These are phyloP conservation scores for Calocybe indica DNA, from an alignment of 768 basidiomycete species.

Conservation along the genomic window DNA sequence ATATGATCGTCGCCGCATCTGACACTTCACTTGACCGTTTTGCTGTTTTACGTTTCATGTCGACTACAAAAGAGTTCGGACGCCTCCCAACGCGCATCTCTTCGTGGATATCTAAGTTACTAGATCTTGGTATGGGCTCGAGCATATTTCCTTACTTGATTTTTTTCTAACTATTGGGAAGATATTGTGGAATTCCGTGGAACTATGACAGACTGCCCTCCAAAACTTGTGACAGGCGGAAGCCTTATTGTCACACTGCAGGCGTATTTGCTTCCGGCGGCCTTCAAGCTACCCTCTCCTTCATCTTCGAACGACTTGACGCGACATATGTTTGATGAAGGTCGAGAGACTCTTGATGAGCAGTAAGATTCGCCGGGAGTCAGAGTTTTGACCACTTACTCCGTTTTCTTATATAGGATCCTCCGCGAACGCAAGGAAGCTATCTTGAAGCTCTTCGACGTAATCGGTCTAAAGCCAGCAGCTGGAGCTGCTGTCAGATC, in stretches of 20 bases:
- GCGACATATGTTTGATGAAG: constrained; percentile 58
- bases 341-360: constrained; percentile 76
- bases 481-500: constrained; percentile 32
- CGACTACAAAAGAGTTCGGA: constrained; percentile 56
- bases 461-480: constrained; percentile 63
- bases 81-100: constrained; percentile 65
- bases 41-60: constrained; percentile 1
- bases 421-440: constrained; percentile 78
- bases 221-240: constrained; percentile 63
- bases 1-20: not conserved
- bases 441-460: constrained; percentile 67
- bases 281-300: constrained; percentile 50
- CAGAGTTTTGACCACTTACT: not conserved
- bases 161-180: constrained; percentile 15
- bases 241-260: constrained; percentile 74
- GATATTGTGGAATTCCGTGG: constrained; percentile 64
- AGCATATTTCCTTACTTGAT: not conserved
- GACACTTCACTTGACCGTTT: not conserved
- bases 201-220: constrained; percentile 75
- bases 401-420: constrained; percentile 19
- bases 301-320: constrained; percentile 24
- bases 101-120: constrained; percentile 66
- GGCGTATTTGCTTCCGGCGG: constrained; percentile 60
- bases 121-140: constrained; percentile 54
- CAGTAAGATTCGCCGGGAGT: constrained; percentile 25